Evolutionary conservation across 2,329 filamentous ascomycete species (phyloP), one percentile per base, ranked within the genome.

Genomic region (Penicillium sp.): DNA sequence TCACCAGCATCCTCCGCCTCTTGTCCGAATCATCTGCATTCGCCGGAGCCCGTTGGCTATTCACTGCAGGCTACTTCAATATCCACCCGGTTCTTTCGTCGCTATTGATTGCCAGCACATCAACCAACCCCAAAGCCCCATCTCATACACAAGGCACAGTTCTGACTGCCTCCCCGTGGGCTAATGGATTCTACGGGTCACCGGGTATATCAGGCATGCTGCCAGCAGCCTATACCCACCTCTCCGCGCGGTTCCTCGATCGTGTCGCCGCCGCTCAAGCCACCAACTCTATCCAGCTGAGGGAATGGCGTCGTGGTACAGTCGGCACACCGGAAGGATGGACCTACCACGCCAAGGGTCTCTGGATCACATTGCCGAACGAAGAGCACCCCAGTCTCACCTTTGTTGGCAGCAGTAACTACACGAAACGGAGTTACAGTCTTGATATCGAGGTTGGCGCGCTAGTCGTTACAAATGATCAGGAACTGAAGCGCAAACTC

Each of bases 11-110:
- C 39, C 83, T 98, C 3, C 83, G 83, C 44, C 84, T 84, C 1
- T 82, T 97, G 3, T 82, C 88, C 0, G 77, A 75, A 0, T 83
- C 89, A 0, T 64, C 74, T 5, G 77, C 82, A 6, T 90, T 91
- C 67, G 78, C 81, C 10, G 83, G 85, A 33, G 90, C 90, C 0
- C 88, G 86, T 14, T 99, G 95, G 95, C 95, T 92, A 0, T 98
- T 99, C 74, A 98, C 95, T 1, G 95, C 95, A 0, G 95, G 95
- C 52, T 99, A 99, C 78, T 99, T 99, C 80, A 99, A 99, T 78
- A 96, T 96, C 55, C 92, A 92, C 7, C 89, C 92, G 0, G 87
- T 88, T 4, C 85, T 98, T 21, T 93, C 91, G 2, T 85, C 88
- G 39, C 84, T 96, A 0, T 81, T 99, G 0, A 86, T 99, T 31